These are phyloP conservation scores for Dryas integrifolia DNA, from an alignment of 331 rosid genomes.

Conservation along the genomic window DNA sequence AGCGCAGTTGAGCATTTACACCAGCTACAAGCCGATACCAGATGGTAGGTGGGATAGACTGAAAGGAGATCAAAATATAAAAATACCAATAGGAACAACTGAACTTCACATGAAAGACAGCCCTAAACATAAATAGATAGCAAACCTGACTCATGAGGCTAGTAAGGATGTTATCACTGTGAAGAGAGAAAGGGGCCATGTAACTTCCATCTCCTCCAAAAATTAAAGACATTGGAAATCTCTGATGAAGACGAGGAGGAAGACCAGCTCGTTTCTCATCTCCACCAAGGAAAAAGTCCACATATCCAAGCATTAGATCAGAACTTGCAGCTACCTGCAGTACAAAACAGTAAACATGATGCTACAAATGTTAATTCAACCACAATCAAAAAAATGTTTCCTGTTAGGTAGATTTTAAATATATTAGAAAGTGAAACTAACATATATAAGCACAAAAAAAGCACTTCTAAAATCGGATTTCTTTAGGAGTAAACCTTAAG, in stretches of 20 bases:
- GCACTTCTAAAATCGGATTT: background rate
- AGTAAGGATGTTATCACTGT: conserved; percentile 63
- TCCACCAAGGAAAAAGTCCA: conserved; percentile 56
- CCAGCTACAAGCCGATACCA: conserved; percentile 99
- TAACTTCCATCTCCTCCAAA: conserved; percentile 59
- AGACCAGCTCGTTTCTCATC: conserved; percentile 50
- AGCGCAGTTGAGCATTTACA: conserved; percentile 86
- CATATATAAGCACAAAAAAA: too few relatives aligned
- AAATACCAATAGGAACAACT: background rate
- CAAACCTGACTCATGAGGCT: conserved; percentile 95
- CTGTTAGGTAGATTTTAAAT: background rate
- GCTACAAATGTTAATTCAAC: background rate
- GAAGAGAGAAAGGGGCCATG: conserved; percentile 52
- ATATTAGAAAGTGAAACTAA: background rate
- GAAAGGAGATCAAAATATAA: conserved; percentile 21
- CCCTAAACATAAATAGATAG: background rate
- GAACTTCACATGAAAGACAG: conserved; percentile 3
- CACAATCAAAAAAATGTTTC: background rate
- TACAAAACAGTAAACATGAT: background rate
- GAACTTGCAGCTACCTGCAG: conserved; percentile 50
- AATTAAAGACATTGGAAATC: conserved; percentile 42
- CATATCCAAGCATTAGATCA: conserved; percentile 50
- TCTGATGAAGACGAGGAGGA: conserved; percentile 44
- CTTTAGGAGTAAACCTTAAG: conserved; percentile 37
- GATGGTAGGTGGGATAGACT: conserved; percentile 86